Percentiles rank a stretch among this genome's conserved stretches.
Evolutionary conservation across 192 early-diverging fungal species (phyloP).

Genomic region (Rhizophagus sp.): DNA sequence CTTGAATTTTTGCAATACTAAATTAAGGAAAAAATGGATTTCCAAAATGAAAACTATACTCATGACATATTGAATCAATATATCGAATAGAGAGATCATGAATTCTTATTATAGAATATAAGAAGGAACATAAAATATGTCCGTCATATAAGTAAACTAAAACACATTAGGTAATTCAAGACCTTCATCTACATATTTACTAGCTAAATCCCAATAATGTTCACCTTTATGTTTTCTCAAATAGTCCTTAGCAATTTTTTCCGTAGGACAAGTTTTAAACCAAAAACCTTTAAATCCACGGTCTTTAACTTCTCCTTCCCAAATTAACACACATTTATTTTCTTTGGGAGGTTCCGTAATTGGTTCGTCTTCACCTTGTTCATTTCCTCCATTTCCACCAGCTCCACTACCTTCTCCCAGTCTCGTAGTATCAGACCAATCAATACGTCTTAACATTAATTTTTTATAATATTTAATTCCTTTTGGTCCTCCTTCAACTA

Average conservation of each 20-base stretch:
- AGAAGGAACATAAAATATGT: too few species aligned
- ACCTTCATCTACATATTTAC: constrained; percentile 26
- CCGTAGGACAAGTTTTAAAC: constrained; percentile 70
- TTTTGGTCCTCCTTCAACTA: constrained; percentile 93
- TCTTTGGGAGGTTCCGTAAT: constrained; percentile 36
- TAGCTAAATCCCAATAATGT: constrained; percentile 88
- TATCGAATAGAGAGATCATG: too few species aligned
- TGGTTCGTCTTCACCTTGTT: constrained; percentile 42
- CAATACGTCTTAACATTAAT: constrained; percentile 92
- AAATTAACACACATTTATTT: constrained; percentile 89
- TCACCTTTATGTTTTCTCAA: constrained; percentile 70
- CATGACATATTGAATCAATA: too few species aligned
- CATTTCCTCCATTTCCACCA: constrained; percentile 45
- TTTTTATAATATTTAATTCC: constrained; percentile 92
- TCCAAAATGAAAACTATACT: too few species aligned
- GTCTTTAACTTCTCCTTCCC: constrained; percentile 87
- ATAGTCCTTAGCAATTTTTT: constrained; percentile 69
- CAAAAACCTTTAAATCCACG: constrained; percentile 79
- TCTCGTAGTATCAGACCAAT: constrained; percentile 75
- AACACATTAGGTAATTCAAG: neutral
- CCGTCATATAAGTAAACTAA: too few species aligned
- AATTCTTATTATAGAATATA: too few species aligned
- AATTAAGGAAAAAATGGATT: too few species aligned
- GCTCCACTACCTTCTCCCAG: constrained; percentile 41
- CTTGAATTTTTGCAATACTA: too few species aligned